Evolutionary conservation across 73 alveolate genomes (phyloP).

Genomic region (Tetrahymena thermophila): DNA sequence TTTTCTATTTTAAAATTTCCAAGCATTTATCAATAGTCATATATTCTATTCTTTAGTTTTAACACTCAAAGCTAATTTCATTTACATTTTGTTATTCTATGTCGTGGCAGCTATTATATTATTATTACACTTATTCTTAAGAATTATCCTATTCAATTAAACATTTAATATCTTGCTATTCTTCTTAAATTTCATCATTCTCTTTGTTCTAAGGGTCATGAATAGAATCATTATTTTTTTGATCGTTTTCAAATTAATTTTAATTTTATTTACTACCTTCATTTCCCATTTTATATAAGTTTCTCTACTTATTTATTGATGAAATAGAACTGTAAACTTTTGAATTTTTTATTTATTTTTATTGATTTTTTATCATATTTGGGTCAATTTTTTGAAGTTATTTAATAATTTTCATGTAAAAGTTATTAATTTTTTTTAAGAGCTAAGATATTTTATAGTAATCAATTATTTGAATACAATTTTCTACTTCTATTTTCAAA

Average conservation of each 20-base stretch:
- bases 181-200: too few species aligned
- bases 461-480: background rate
- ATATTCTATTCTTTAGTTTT: background rate
- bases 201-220: too few species aligned
- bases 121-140: too few species aligned
- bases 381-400: background rate
- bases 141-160: too few species aligned
- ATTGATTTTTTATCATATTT: background rate
- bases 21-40: background rate
- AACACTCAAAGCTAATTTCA: background rate
- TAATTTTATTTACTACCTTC: too few species aligned
- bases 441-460: background rate
- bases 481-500: background rate
- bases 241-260: too few species aligned
- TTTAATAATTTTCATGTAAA: background rate
- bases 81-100: background rate
- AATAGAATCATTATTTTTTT: too few species aligned
- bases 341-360: too few species aligned
- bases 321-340: background rate
- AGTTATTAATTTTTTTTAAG: background rate
- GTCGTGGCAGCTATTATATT: too few species aligned
- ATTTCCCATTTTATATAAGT: background rate
- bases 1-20: background rate
- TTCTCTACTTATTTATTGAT: background rate
- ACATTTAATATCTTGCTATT: too few species aligned